Evolutionary conservation across 176 grass and related monocot species (phyloP).

Genomic region (Neostapfia colusana): DNA sequence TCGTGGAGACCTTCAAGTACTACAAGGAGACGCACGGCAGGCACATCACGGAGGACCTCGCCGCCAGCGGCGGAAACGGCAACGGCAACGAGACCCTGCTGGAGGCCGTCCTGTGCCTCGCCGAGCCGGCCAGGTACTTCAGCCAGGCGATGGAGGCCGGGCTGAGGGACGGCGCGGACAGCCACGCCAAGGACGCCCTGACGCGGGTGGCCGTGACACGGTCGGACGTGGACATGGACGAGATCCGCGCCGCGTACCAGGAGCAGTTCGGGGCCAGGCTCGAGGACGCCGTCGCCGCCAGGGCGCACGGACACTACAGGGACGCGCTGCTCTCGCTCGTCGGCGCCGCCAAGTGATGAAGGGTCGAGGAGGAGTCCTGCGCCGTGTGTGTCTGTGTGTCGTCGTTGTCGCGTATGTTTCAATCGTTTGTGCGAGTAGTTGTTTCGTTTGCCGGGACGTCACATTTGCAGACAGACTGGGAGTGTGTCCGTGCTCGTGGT

Average conservation of each 20-base stretch:
- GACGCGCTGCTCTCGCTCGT: constrained; percentile 78
- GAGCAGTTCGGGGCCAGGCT: constrained; percentile 60
- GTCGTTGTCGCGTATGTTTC: no score
- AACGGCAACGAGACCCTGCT: constrained; percentile 42
- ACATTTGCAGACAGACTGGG: no score
- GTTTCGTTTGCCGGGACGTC: no score
- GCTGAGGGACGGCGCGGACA: constrained; percentile 55
- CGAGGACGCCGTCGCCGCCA: constrained; percentile 57
- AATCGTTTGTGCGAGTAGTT: no score
- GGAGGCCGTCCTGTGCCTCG: constrained; percentile 72
- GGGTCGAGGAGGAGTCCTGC: no score
- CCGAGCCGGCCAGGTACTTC: constrained; percentile 71
- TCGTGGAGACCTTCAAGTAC: constrained; percentile 62
- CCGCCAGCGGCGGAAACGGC: not conserved
- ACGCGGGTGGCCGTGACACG: constrained; percentile 68
- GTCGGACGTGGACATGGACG: constrained; percentile 76
- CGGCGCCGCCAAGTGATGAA: constrained; percentile 24
- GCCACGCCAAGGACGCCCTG: constrained; percentile 58
- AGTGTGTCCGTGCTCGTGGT: no score
- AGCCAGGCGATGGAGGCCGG: constrained; percentile 62
- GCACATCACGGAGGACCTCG: constrained; percentile 50
- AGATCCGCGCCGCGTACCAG: constrained; percentile 50
- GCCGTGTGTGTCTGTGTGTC: no score
- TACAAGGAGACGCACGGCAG: constrained; percentile 65
- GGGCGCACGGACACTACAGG: constrained; percentile 68